These are phyloP conservation scores for Fragosphaeria purpurea DNA, from an alignment of 2,329 filamentous ascomycete genomes.

Conservation along the genomic window DNA sequence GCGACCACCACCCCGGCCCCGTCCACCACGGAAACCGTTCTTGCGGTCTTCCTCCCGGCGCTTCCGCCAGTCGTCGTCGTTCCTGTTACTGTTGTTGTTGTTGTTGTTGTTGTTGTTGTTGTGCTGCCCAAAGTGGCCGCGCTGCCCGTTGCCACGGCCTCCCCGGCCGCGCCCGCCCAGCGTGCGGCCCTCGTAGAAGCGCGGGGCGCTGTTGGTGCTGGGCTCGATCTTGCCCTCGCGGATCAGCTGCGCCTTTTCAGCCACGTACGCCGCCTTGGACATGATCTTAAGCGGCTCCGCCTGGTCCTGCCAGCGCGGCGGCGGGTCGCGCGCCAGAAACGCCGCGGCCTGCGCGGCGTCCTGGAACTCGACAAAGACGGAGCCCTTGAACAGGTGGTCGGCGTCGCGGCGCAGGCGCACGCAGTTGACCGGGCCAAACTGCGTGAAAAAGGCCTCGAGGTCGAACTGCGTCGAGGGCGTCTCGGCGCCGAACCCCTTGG, in stretches of 20 bases:
- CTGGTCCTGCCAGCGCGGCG: conserved; percentile 74
- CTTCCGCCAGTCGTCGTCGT: conserved; percentile 53
- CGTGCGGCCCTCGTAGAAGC: conserved; percentile 38
- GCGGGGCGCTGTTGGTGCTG: conserved; percentile 30
- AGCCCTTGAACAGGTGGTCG: conserved; percentile 80
- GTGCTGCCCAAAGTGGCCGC: conserved; percentile 28
- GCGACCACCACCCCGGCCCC: conserved; percentile 28
- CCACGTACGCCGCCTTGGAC: conserved; percentile 79
- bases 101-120: conserved; percentile 26
- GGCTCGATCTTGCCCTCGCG: conserved; percentile 59
- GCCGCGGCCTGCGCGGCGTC: conserved; percentile 67
- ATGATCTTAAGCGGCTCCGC: conserved; percentile 70
- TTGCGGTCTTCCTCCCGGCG: conserved; percentile 53
- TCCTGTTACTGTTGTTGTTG: conserved; percentile 20
- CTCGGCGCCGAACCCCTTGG: conserved; percentile 87
- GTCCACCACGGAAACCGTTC: conserved; percentile 43
- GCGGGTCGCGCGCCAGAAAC: conserved; percentile 70
- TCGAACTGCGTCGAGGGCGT: conserved; percentile 80
- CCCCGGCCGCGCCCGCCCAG: conserved; percentile 29
- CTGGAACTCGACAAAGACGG: conserved; percentile 88
- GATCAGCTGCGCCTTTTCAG: conserved; percentile 66
- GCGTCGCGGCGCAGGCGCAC: conserved; percentile 76
- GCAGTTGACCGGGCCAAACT: conserved; percentile 62
- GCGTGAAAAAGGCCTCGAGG: conserved; percentile 82
- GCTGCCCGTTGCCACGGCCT: conserved; percentile 25